These are phyloP conservation scores for Calophaca sinica DNA, from an alignment of 306 rosid species.

Conservation along the genomic window DNA sequence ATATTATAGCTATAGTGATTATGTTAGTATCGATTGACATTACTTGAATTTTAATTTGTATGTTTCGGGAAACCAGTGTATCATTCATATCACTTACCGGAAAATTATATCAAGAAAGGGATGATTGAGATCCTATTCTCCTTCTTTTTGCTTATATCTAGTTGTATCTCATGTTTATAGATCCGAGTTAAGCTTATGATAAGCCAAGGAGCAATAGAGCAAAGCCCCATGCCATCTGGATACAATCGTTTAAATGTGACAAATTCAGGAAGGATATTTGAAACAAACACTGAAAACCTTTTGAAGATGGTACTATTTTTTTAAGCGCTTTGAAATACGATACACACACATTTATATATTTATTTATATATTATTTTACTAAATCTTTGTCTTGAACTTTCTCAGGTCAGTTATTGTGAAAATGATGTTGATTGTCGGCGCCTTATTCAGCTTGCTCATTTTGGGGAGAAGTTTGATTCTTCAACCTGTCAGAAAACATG, in stretches of 20 bases:
- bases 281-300: slow-evolving; percentile 91
- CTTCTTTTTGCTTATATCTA: slow-evolving; percentile 37
- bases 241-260: slow-evolving; percentile 63
- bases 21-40: slow-evolving; percentile 62
- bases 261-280: slow-evolving; percentile 81
- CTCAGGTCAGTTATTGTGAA: slow-evolving; percentile 94
- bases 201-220: slow-evolving; percentile 80
- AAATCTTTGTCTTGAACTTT: slow-evolving; percentile 45
- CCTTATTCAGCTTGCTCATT: slow-evolving; percentile 85
- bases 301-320: slow-evolving; percentile 74
- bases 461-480: slow-evolving; percentile 93
- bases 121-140: slow-evolving; percentile 33
- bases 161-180: slow-evolving; percentile 56
- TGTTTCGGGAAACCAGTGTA: slow-evolving; percentile 1
- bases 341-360: not conserved
- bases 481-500: slow-evolving; percentile 89
- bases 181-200: slow-evolving; percentile 92
- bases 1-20: slow-evolving; percentile 91
- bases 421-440: slow-evolving; percentile 94
- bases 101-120: slow-evolving; percentile 31
- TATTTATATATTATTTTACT: not conserved
- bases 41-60: slow-evolving; percentile 36
- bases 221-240: slow-evolving; percentile 66
- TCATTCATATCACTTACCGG: slow-evolving; percentile 21
- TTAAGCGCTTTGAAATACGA: slow-evolving; percentile 20